Evolutionary conservation across 176 grass and related monocot species (phyloP).

Genomic region (Rhynchospora breviuscula): DNA sequence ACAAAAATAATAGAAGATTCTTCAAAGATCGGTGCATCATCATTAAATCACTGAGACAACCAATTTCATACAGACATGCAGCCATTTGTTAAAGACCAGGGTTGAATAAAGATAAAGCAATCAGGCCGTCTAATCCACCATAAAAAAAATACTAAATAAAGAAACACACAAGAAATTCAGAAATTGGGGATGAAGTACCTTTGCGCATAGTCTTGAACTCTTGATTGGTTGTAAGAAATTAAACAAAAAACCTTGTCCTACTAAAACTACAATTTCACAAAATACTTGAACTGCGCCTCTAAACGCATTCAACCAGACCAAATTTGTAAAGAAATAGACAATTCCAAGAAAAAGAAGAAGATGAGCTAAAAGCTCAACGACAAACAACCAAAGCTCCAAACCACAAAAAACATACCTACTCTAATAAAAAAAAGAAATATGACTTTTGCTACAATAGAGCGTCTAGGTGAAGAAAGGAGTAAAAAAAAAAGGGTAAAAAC

Average conservation of each 20-base stretch:
- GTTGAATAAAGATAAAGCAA: not conserved
- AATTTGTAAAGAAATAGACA: too few species aligned
- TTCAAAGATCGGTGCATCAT: not conserved
- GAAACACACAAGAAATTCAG: not conserved
- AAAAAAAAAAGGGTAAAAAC: not conserved
- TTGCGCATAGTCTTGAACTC: slow-evolving; percentile 6
- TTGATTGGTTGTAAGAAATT: not conserved
- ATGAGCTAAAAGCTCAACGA: not conserved
- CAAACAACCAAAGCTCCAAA: not conserved
- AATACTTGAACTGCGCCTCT: not conserved
- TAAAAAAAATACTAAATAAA: not conserved
- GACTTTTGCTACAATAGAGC: not conserved
- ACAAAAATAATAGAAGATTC: not conserved
- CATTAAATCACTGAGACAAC: not conserved
- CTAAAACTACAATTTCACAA: not conserved
- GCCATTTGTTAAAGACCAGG: too few species aligned
- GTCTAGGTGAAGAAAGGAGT: not conserved
- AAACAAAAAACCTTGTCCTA: not conserved
- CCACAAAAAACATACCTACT: not conserved
- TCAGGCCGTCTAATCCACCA: not conserved
- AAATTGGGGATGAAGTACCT: not conserved
- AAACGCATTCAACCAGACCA: not conserved
- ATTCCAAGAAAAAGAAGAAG: too few species aligned
- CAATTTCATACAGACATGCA: not conserved
- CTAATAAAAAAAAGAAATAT: not conserved